Evolutionary conservation across 495 filamentous ascomycete genomes (phyloP), one percentile per base, ranked within the genome.

Genomic region (Hypoxylon lienhwacheense): DNA sequence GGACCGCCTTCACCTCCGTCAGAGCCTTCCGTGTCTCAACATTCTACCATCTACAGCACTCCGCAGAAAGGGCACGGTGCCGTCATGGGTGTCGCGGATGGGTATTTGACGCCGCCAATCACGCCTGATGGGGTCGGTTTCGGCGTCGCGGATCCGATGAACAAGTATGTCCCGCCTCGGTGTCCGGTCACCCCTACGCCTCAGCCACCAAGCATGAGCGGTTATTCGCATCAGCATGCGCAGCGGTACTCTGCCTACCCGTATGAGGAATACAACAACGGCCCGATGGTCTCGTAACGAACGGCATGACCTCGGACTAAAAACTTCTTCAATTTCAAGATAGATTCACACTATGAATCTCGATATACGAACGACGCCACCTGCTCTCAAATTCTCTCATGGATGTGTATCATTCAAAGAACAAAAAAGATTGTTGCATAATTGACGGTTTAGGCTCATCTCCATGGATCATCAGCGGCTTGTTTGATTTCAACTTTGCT

Each of bases 21-120:
- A 25, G 85, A 89, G 60, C 50, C 69, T 15, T 63, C 66, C 26
- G 41, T 73, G 63, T 68, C 74, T 64, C 85, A 85, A 65, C 71
- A 81, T n/a, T 47, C 75, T 53, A 77, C 73, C 58, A 84, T 80
- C 33, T 83, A 80, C 66, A 86, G 81, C 57, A 97, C 93, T 6
- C 95, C 93, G 16, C 87, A 92, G 66, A 98, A 98, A 77, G 79
- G 80, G 10, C 77, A 84, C 36, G 76, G 81, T 57, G 76, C 81
- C 40, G 70, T 77, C 22, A 78, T 81, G 21, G 78, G 81, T 47
- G 77, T 87, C 49, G 82, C 84, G 10, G 82, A 90, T 64, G 95
- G 92, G 16, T 92, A 91, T 66, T 82, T 93, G 49, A 97, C 93
- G 16, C 93, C 93, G 14, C 93, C 93, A 2, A 96, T 97, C 65